A percentile compares a stretch with the other conserved stretches of the same genome.
These are phyloP conservation scores for Fusarium chaquense DNA, from an alignment of 2,329 filamentous ascomycete species.

Conservation along the genomic window DNA sequence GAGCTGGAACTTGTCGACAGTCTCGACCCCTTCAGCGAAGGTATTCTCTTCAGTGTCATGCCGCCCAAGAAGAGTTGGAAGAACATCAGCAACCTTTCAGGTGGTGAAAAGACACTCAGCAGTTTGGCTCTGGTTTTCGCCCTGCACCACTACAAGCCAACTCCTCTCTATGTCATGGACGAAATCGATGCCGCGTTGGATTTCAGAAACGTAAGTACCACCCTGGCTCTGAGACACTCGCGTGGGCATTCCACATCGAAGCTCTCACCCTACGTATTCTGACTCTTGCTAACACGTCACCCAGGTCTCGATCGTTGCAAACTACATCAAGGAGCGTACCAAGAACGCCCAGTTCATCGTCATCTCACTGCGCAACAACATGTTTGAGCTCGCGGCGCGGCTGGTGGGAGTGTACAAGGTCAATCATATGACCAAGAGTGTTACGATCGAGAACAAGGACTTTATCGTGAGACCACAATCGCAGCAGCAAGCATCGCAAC, in stretches of 20 bases:
- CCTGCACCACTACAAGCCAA: conserved; percentile 97
- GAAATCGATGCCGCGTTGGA: conserved; percentile 98
- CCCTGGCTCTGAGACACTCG: conserved; percentile 40
- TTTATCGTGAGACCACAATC: conserved; percentile 67
- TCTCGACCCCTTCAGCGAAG: conserved; percentile 95
- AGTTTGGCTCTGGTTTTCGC: conserved; percentile 97
- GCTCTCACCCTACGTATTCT: conserved; percentile 20
- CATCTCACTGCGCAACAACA: conserved; percentile 97
- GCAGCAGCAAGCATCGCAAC: conserved; percentile 53
- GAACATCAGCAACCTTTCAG: conserved; percentile 95
- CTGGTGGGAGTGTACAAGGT: conserved; percentile 99
- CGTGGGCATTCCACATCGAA: conserved; percentile 32
- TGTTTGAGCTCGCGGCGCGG: conserved; percentile 98
- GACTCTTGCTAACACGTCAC: conserved; percentile 37
- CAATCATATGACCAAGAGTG: conserved; percentile 97
- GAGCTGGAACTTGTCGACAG: conserved; percentile 97
- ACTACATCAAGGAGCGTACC: conserved; percentile 98
- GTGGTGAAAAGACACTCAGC: conserved; percentile 96
- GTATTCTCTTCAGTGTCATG: conserved; percentile 98
- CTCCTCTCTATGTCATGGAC: conserved; percentile 98
- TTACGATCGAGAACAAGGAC: conserved; percentile 87
- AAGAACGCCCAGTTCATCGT: conserved; percentile 99
- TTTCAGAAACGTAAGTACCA: conserved; percentile 88
- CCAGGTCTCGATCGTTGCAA: conserved; percentile 95
- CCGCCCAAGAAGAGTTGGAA: conserved; percentile 99